Percentiles rank a stretch among this genome's conserved stretches.
Conservation (phyloP, 805 yeast species). For the Metschnikowia reukaufii region DNA sequence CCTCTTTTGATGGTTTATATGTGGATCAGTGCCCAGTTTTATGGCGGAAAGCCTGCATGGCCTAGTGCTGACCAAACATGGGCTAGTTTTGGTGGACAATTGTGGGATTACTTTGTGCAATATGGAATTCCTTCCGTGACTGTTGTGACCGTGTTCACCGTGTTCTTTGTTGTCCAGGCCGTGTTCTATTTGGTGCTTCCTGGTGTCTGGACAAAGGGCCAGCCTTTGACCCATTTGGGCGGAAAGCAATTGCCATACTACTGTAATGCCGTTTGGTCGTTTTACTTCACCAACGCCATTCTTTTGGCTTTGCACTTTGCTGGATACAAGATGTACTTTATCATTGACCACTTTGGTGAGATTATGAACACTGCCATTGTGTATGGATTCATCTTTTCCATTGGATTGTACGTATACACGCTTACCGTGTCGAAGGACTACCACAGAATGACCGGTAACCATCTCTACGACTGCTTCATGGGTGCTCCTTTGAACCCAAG, state of each 20-base stretch:
- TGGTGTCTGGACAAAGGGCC: conserved; percentile 94
- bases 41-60: conserved; percentile 68
- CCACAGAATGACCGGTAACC: conserved; percentile 90
- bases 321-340: conserved; percentile 71
- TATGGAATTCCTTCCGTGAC: conserved; percentile 58
- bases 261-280: conserved; percentile 88
- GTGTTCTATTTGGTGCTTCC: conserved; percentile 81
- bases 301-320: conserved; percentile 67
- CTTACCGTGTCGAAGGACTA: conserved; percentile 67
- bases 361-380: conserved; percentile 90
- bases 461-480: conserved; percentile 88
- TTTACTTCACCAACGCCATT: conserved; percentile 65
- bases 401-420: conserved; percentile 69
- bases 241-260: conserved; percentile 83
- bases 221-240: conserved; percentile 80
- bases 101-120: conserved; percentile 43
- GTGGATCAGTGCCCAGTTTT: conserved; percentile 88
- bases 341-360: conserved; percentile 82
- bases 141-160: conserved; percentile 70
- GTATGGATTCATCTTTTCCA: conserved; percentile 69
- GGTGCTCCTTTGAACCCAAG: conserved; percentile 98
- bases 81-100: conserved; percentile 43
- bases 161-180: conserved; percentile 68
- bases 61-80: conserved; percentile 61
- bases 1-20: conserved; percentile 94